These are phyloP conservation scores for Chenopodium formosanum DNA, from an alignment of 148 eudicot genomes.

Conservation along the genomic window DNA sequence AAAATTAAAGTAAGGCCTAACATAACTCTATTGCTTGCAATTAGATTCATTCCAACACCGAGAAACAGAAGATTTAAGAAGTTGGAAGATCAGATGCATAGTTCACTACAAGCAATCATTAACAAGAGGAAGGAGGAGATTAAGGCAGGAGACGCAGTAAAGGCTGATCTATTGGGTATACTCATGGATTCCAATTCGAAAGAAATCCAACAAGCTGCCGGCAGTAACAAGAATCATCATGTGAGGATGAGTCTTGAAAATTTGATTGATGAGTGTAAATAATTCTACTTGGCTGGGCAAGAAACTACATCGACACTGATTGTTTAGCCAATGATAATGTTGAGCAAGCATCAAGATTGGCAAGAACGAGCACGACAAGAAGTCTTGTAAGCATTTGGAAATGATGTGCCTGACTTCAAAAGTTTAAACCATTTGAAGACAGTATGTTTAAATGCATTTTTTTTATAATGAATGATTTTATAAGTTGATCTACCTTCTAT, in stretches of 20 bases:
- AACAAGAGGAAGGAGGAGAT: conserved; percentile 24
- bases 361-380: conserved; percentile 24
- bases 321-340: too few species aligned
- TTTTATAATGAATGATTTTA: not conserved
- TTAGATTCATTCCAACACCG: conserved; percentile 26
- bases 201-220: not conserved
- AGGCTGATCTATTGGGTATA: conserved; percentile 27
- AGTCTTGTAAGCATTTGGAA: conserved; percentile 21
- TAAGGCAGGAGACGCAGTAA: conserved; percentile 12
- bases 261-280: too few species aligned
- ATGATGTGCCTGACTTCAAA: conserved; percentile 24
- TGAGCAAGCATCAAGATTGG: too few species aligned
- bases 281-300: too few species aligned
- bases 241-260: conserved; percentile 9
- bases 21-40: too few species aligned
- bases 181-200: conserved; percentile 26
- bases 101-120: conserved; percentile 8
- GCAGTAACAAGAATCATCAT: not conserved
- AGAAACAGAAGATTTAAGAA: conserved; percentile 21
- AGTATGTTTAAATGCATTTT: conserved; percentile 12
- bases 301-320: too few species aligned
- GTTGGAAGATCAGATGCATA: conserved; percentile 15
- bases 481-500: too few species aligned
- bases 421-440: conserved; percentile 27
- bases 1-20: too few species aligned